Conservation (phyloP, 345 rosid species). For the Lumnitzera racemosa region DNA sequence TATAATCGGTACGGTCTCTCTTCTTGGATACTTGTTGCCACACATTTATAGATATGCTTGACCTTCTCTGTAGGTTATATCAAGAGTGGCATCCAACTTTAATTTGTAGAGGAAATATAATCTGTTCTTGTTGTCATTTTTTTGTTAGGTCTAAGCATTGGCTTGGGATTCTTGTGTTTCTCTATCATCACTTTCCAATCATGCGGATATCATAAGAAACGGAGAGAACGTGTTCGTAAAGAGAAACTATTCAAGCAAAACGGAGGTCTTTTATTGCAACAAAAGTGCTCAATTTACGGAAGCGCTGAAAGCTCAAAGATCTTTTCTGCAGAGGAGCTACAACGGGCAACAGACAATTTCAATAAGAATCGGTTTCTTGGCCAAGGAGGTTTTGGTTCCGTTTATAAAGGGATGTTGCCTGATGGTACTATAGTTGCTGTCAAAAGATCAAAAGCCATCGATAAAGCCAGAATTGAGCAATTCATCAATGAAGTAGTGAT, state of each 20-base stretch:
- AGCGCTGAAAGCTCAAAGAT: conserved; percentile 10
- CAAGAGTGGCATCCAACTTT: no score
- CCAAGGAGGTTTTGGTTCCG: conserved; percentile 20
- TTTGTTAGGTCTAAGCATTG: conserved; percentile 12
- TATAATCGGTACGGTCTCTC: background rate
- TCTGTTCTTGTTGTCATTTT: background rate
- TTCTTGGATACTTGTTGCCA: no score
- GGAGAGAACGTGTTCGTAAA: conserved; percentile 2
- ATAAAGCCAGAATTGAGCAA: conserved; percentile 12
- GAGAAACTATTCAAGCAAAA: conserved; percentile 15
- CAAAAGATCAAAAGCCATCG: conserved; percentile 13
- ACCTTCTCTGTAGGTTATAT: no score
- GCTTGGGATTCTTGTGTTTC: conserved; percentile 10
- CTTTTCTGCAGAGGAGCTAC: conserved; percentile 13
- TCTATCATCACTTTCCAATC: conserved; percentile 7
- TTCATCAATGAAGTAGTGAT: conserved; percentile 23
- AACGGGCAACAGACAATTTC: conserved; percentile 21
- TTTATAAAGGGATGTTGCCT: conserved; percentile 16
- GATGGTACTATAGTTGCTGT: conserved; percentile 24
- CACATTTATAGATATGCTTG: no score
- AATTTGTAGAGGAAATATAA: no score
- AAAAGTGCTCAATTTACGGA: conserved; percentile 8
- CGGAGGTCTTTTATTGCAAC: conserved; percentile 16
- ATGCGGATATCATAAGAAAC: conserved; percentile 6
- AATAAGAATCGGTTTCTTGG: conserved; percentile 16